Evolutionary conservation across 352 stramenopile genomes (phyloP), one percentile per base, ranked within the genome.

Genomic region (Phytophthora colocasiae): DNA sequence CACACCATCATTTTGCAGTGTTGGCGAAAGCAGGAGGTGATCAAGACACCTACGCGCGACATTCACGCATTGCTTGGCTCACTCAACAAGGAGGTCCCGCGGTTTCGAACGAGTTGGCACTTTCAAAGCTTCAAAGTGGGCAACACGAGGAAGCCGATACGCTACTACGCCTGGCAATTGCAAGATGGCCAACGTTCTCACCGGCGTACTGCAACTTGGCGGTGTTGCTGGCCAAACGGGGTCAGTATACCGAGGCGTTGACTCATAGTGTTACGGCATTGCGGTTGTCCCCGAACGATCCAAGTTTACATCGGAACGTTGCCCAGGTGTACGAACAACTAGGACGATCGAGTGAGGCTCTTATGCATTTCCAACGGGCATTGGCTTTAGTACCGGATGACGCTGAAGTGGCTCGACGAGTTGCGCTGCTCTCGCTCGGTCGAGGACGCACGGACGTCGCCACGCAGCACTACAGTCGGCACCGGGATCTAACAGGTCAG

Each of bases 1-100:
- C 79, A 22, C 79, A 89, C 47, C 82, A 89, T 51, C 58, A 91
- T 48, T 61, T 91, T 17, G 75, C 85, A n/a, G 80, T 82, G 46
- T 53, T 93, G 5, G 83, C 75, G 27, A 73, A 63, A n/a, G 82
- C 78, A 5, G 63, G 71, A 24, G 77, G 77, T 8, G 73, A 91
- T 52, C 57, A 64, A 15, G 69, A 76, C n/a, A 58, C 50, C 26
- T 60, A 91, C 54, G 69, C 67, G 15, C 61, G 69, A 10, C 76
- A 91, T 52, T 66, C 76, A 2, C 80, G 85, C 32, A 91, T 93
- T 52, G 80, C 85, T 44, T 63, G 73, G 61, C 67, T 93, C n/a
- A 88, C 85, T 10, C 72, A 80, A 40, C 73, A 79, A 34, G 81
- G 73, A 32, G 76, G 79, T 6, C 79, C 83, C 5, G 79, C 86